Base-by-base conservation (phyloP, 2,329 filamentous ascomycete genomes). In the Aspergillus fructus region DNA sequence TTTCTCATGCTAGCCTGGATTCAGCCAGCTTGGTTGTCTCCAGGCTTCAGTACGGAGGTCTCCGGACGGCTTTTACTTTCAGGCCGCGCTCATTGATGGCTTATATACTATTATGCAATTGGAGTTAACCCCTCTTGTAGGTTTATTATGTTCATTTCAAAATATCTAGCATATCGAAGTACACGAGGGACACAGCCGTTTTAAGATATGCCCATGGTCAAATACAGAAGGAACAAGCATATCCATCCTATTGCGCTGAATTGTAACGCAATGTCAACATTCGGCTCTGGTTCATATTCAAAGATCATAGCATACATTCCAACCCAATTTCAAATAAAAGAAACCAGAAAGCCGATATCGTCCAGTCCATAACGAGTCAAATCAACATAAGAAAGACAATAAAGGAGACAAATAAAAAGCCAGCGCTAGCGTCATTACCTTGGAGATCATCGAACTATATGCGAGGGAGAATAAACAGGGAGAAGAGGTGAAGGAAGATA, bases 381-480 rank as follows among this genome's bases (percentile, higher is more conserved):
- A 19, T 52, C n/a, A 43, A 43, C 15, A 34, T 19, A 49, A 49
- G 11, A 39, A 19, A 53, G n/a, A n/a, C 40, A 46, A 46, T 7
- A 49, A 49, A 48, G 17, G 21, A 37, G 34, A 37, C n/a, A 8
- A n/a, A 37, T 30, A 42, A 51, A 23, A 39, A 45, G 43, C 9
- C 48, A 59, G 47, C 52, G 49, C 48, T 56, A 19, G 41, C 24
- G 47, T 53, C 57, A 53, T 59, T 59, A 59, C 37, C 37, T 59
- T 23, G 34, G n/a, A 52, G 47, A 48, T 41, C 43, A 42, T 56
- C 43, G 33, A 37, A 43, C 23, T 24, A 45, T 42, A 33, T 42
- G 53, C 49, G 34, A 19, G 27, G 13, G 24, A 47, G 17, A 55
- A 47, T 19, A 52, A 49, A 41, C 12, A 40, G 30, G 15, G 42